Conservation (phyloP, 2,329 filamentous ascomycete species). For the Fusarium pseudocircinatum region DNA sequence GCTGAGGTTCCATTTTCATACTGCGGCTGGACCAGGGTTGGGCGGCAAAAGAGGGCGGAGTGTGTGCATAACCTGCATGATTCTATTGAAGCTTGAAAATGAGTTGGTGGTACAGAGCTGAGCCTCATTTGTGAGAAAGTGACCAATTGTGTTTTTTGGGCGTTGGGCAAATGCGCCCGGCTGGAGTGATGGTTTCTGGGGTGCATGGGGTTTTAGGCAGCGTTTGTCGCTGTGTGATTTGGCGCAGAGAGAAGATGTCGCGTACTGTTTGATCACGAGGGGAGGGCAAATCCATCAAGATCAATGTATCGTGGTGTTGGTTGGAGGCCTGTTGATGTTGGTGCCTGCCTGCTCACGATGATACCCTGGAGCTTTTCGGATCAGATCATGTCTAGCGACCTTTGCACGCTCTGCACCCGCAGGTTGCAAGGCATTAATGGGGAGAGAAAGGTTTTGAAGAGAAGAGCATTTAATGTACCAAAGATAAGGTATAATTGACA, state of each 20-base stretch:
- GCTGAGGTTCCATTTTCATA: background rate
- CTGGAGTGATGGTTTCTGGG: background rate
- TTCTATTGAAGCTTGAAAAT: background rate
- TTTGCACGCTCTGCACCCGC: background rate
- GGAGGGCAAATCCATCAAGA: background rate
- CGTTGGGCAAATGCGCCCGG: background rate
- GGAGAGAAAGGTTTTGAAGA: background rate
- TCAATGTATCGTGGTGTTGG: background rate
- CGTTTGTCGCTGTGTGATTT: background rate
- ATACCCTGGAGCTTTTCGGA: background rate
- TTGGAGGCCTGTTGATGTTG: background rate
- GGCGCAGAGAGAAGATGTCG: background rate
- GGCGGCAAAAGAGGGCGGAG: background rate
- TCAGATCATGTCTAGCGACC: background rate
- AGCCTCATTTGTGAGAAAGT: background rate
- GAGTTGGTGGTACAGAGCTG: background rate
- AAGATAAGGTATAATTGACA: background rate
- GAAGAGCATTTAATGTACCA: background rate
- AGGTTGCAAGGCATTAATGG: background rate
- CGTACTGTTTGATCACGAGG: background rate
- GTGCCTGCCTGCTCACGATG: background rate
- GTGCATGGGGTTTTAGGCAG: background rate
- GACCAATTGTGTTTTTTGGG: background rate
- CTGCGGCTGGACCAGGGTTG: constrained; percentile 6
- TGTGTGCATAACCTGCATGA: background rate